Base-by-base conservation (phyloP, 331 rosid species). In the Spiraea crenata region DNA sequence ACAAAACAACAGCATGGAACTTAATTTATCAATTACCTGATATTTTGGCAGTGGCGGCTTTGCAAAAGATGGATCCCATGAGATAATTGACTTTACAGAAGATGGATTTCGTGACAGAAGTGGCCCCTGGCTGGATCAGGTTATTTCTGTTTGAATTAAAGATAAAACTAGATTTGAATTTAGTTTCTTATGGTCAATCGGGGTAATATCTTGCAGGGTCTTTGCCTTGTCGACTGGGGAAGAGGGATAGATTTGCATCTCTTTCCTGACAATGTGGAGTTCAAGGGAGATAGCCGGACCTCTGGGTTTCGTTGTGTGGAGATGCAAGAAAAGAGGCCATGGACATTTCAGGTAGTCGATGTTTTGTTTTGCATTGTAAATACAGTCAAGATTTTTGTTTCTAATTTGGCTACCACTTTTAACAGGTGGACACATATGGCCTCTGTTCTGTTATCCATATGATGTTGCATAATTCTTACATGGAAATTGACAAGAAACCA, bases 141-240 rank as follows among this genome's bases (percentile, higher is more conserved):
- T 91, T 69, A 75, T 58, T 71, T 80, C 69, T 71, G 44, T 58
- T 74, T 73, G 57, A 42, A 25, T 25, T 15, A 35, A 57, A 63
- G 73, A 69, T 10, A 20, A 56, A 19, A 54, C 67, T 45, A 6
- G 72, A 42, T 44, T 57, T 42, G 45, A 48, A 58, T 66, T 25
- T 11, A 49, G 50, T 61, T 65, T 41, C 64, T 70, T 69, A 65
- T 67, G 60, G 64, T 50, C 71, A 72, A 34, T 47, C 41, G 55
- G 80, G 62, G 63, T 57, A 74, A 31, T 65, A 74, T 79, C 57
- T 77, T 79, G 72, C 81, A 91, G 99, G 99, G 97, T 68, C 90
- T 93, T 74, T 91, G 95, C 85, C 97, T 93, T 72, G 96, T 93
- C 69, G 99, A 87, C 85, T 93, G 97, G 99, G 99, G 99, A 83